A percentile compares a stretch with the other conserved stretches of the same genome.
phyloP scores from a whole-genome alignment of 225 moss, liverwort and hornwort genomes.

The Bryoerythrophyllum caledonicum region DNA sequence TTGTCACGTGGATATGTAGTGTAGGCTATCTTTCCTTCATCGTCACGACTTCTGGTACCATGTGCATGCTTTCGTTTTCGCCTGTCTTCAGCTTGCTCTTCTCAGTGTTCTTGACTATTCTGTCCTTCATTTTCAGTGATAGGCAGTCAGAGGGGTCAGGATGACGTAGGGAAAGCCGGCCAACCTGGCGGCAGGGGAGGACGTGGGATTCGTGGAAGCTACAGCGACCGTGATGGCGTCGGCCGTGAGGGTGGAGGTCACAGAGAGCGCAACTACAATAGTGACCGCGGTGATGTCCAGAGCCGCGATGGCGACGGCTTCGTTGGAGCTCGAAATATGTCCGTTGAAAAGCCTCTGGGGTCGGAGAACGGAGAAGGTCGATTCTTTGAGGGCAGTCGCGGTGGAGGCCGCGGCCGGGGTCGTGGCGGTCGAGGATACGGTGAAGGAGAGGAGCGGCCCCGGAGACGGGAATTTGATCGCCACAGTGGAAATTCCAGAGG shows the following conservation, averaged over 20 bases:
- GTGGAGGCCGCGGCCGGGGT: conserved; percentile 42
- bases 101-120: no score
- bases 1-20: no score
- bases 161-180: conserved; percentile 44
- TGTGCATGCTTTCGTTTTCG: no score
- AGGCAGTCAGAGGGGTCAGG: conserved; percentile 49
- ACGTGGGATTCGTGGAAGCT: conserved; percentile 45
- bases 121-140: conserved; percentile 61
- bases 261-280: conserved; percentile 47
- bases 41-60: no score
- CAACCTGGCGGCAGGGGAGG: conserved; percentile 35
- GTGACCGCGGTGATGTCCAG: conserved; percentile 60
- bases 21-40: no score
- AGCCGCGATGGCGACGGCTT: no score
- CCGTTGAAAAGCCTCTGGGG: conserved; percentile 45
- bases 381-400: conserved; percentile 50
- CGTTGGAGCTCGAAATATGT: no score
- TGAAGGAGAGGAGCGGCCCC: conserved; percentile 68
- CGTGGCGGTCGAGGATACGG: conserved; percentile 53
- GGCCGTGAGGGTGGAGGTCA: conserved; percentile 53
- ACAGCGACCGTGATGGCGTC: conserved; percentile 34
- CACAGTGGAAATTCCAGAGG: conserved; percentile 84
- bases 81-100: no score
- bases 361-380: conserved; percentile 68
- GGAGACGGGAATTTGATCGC: conserved; percentile 84